Evolutionary conservation across 2,329 filamentous ascomycete species (phyloP).

Genomic region (Ascochyta clinopodiicola): DNA sequence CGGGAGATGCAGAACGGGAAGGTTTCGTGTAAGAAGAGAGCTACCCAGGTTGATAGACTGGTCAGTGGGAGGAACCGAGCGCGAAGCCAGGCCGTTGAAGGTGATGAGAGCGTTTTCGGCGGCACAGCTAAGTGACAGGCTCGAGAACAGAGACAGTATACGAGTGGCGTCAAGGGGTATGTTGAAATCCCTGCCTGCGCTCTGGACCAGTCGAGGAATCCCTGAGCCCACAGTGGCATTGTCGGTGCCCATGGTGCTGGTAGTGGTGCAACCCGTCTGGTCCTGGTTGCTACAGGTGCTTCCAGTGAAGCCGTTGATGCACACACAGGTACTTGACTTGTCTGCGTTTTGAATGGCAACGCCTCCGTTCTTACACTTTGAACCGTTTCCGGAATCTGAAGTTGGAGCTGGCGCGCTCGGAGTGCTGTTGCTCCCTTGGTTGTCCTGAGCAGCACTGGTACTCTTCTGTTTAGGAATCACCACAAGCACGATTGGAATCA

Average conservation of each 20-base stretch:
- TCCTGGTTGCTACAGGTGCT: slow-evolving; percentile 60
- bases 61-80: slow-evolving; percentile 26
- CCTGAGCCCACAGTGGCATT: slow-evolving; percentile 79
- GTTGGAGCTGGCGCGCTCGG: slow-evolving; percentile 31
- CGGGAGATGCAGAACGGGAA: slow-evolving; percentile 34
- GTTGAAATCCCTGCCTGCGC: slow-evolving; percentile 72
- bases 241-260: slow-evolving; percentile 50
- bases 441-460: slow-evolving; percentile 25
- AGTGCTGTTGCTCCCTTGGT: slow-evolving; percentile 24
- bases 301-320: slow-evolving; percentile 84
- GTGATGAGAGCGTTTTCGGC: slow-evolving; percentile 88
- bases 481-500: slow-evolving; percentile 75
- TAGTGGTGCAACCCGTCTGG: slow-evolving; percentile 62
- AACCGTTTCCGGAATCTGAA: slow-evolving; percentile 21
- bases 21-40: slow-evolving; percentile 28
- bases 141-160: slow-evolving; percentile 78
- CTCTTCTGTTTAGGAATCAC: slow-evolving; percentile 60
- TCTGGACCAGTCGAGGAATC: slow-evolving; percentile 75
- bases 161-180: slow-evolving; percentile 74
- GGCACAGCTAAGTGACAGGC: slow-evolving; percentile 77
- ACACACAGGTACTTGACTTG: slow-evolving; percentile 79
- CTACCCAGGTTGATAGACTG: slow-evolving; percentile 29
- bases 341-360: slow-evolving; percentile 72
- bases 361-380: slow-evolving; percentile 79
- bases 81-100: slow-evolving; percentile 65